phyloP scores from a whole-genome alignment of 345 rosid genomes.

The Eutrema yunnanense region DNA sequence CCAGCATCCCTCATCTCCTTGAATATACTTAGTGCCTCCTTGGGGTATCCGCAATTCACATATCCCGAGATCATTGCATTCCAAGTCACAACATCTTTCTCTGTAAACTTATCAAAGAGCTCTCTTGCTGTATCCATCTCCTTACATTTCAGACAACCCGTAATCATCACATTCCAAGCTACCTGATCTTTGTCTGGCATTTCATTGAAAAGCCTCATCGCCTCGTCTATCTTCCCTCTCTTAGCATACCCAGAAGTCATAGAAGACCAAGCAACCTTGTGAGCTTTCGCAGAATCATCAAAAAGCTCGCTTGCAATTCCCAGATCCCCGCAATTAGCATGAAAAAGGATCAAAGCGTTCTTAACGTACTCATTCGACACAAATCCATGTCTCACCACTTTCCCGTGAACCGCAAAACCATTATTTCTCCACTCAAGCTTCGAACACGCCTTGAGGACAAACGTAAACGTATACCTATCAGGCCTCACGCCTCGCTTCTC shows the following conservation, averaged over 20 bases:
- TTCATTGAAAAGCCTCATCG: slow-evolving; percentile 51
- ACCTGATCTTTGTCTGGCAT: slow-evolving; percentile 66
- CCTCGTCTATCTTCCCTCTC: slow-evolving; percentile 51
- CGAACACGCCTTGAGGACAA: slow-evolving; percentile 63
- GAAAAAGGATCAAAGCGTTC: slow-evolving; percentile 56
- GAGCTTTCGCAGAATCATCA: slow-evolving; percentile 38
- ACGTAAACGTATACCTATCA: slow-evolving; percentile 57
- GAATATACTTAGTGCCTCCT: slow-evolving; percentile 46
- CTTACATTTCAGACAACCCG: slow-evolving; percentile 48
- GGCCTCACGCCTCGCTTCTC: slow-evolving; percentile 38
- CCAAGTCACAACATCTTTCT: slow-evolving; percentile 71
- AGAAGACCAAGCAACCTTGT: slow-evolving; percentile 79
- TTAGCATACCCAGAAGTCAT: slow-evolving; percentile 69
- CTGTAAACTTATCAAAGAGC: slow-evolving; percentile 49
- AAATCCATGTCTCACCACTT: slow-evolving; percentile 50
- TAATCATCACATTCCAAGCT: slow-evolving; percentile 83
- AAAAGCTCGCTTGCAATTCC: slow-evolving; percentile 45
- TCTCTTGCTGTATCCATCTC: slow-evolving; percentile 52
- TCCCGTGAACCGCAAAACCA: slow-evolving; percentile 63
- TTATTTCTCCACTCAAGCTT: slow-evolving; percentile 43
- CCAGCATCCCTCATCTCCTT: slow-evolving; percentile 63
- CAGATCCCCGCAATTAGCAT: slow-evolving; percentile 64
- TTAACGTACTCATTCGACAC: slow-evolving; percentile 43
- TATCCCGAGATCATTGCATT: slow-evolving; percentile 68
- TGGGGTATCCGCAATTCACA: slow-evolving; percentile 36